Base-by-base conservation (phyloP, 495 filamentous ascomycete genomes). In the Trichoderma virens region DNA sequence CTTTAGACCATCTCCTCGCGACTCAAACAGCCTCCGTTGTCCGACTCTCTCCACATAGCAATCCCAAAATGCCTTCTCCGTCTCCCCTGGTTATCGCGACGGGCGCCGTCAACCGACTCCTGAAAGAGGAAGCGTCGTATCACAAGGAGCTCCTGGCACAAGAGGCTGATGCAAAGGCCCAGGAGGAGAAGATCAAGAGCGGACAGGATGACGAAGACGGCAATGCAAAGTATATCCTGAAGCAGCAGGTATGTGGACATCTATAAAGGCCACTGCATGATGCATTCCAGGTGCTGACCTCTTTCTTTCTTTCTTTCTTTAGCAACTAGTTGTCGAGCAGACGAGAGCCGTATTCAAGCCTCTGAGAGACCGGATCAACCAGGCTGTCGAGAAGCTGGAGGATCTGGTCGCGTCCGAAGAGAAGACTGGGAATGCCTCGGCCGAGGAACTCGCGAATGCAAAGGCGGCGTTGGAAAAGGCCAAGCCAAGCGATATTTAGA, bases 41-140 rank as follows among this genome's bases (percentile, higher is more conserved):
- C n/a, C n/a, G n/a, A 20, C 45, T 5, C n/a, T 1, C 8, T 51
- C 56, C 2, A 35, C 5, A 35, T 5, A 35, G 32, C 4, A 35
- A 35, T 13, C 6, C 41, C 7, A 73, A 13, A 45, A 95, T 93
- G 90, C 80, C 88, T 7, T 82, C 90, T 11, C 89, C 89, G 35
- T 86, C 88, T 11, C 82, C 83, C 67, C 81, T 96, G 65, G 77
- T 84, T 59, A 91, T 94, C 67, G 81, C 84, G 60, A 92, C 89
- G 20, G 84, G 85, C 59, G 83, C 88, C 25, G 81, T 97, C 69
- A 78, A 84, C 68, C 91, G 93, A 62, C 82, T 97, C 60, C 84
- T 97, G 63, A 97, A 96, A 74, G 94, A 98, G 74, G 91, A 97
- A 71, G 79, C 81, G 38, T 92, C 86, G 72, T 97, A 98, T 78